Base-by-base conservation (phyloP, 2,329 filamentous ascomycete species). In the Capronia epimyces region DNA sequence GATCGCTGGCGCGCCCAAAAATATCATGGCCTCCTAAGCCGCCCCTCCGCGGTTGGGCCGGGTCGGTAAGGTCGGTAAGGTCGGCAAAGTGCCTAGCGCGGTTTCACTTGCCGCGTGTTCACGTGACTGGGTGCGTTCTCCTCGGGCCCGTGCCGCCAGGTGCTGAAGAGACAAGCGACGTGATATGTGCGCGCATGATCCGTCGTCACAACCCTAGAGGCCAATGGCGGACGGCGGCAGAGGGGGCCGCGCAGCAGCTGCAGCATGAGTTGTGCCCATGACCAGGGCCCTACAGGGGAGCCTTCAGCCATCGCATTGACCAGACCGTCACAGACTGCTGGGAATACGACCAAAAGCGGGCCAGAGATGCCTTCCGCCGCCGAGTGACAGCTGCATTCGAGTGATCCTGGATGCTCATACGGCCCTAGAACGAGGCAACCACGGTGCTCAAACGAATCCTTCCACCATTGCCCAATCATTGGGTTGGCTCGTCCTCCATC, bases 121-220 rank as follows among this genome's bases (percentile, higher is more conserved):
- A 49, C 34, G 44, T 48, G 52, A 52, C 43, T 31, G 18, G 40
- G n/a, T n/a, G n/a, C n/a, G n/a, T n/a, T n/a, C n/a, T n/a, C n/a
- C 29, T 15, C 24, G 39, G 42, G 42, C 37, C 40, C 16, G 49
- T 37, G n/a, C n/a, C n/a, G n/a, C n/a, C n/a, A n/a, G n/a, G n/a
- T n/a, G 21, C 34, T 31, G 25, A 39, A 32, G 21, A n/a, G 37
- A 34, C 25, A 43, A 46, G 41, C 41, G 44, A 49, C 31, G 47
- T 49, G 50, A 56, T 49, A 52, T 31, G 41, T 48, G 32, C 50
- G 48, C 42, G 32, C 34, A 37, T 20, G 5, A 24, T 42, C 10
- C 45, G 39, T 45, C 22, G 43, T 48, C 43, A 50, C 46, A 46
- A 22, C 32, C 40, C 49, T 39, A 31, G 18, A 39, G 13, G 2